phyloP scores from a whole-genome alignment of 768 basidiomycete species.

The Tricholoma saponaceum region DNA sequence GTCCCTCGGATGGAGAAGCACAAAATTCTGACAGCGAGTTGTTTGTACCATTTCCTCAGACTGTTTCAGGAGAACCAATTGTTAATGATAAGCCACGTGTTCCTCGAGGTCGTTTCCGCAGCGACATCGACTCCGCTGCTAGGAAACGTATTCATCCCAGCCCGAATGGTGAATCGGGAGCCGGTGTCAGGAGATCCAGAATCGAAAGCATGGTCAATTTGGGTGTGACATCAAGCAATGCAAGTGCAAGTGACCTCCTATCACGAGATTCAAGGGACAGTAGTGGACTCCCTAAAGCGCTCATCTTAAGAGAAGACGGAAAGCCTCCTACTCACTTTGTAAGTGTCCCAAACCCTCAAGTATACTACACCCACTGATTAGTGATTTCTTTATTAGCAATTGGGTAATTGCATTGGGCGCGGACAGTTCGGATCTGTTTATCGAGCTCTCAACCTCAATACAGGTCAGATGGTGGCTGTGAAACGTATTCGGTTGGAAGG shows the following conservation, averaged over 20 bases:
- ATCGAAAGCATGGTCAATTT: conserved; percentile 73
- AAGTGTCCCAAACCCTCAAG: conserved; percentile 30
- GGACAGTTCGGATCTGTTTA: conserved; percentile 98
- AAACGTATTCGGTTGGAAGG: conserved; percentile 92
- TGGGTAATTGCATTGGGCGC: conserved; percentile 95
- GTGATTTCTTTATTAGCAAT: conserved; percentile 58
- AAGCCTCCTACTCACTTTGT: conserved; percentile 80
- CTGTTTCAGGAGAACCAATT: conserved; percentile 46
- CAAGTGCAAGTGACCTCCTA: conserved; percentile 64
- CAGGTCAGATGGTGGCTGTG: conserved; percentile 98
- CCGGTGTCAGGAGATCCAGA: conserved; percentile 50
- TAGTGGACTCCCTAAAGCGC: conserved; percentile 57
- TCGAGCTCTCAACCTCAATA: conserved; percentile 88
- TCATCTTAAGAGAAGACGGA: conserved; percentile 79
- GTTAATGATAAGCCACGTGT: conserved; percentile 34
- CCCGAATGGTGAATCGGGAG: conserved; percentile 66
- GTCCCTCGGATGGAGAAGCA: conserved; percentile 35
- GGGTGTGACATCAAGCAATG: conserved; percentile 44
- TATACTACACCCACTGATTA: conserved; percentile 1
- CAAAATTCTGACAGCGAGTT: conserved; percentile 32
- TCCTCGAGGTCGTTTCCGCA: conserved; percentile 67
- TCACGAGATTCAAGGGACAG: conserved; percentile 62
- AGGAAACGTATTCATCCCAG: conserved; percentile 55
- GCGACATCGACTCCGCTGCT: conserved; percentile 60
- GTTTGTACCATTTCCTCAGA: conserved; percentile 64